Percentiles rank a stretch among this genome's conserved stretches.
Evolutionary conservation across 257 asterid genomes (phyloP).

Genomic region (Solanum peruvianum): DNA sequence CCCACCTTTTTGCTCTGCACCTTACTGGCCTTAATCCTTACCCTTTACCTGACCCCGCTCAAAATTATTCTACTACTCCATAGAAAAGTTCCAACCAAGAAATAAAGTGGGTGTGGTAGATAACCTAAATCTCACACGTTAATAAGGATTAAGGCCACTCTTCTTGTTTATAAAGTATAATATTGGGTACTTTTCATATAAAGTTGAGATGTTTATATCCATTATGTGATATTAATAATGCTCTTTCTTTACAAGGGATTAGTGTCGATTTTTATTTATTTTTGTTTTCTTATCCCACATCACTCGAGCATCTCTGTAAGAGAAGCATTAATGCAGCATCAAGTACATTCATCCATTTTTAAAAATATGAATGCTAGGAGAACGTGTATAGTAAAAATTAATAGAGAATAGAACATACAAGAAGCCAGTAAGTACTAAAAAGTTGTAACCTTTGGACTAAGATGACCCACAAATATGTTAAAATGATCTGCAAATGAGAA

Average conservation of each 20-base stretch:
- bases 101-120: neutral
- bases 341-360: too few species aligned
- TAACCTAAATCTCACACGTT: neutral
- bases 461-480: too few species aligned
- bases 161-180: neutral
- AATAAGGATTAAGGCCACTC: neutral
- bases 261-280: neutral
- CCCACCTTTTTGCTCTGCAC: neutral
- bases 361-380: too few species aligned
- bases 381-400: too few species aligned
- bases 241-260: neutral
- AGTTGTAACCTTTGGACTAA: too few species aligned
- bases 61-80: conserved; percentile 11
- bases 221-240: neutral
- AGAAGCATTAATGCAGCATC: too few species aligned
- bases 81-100: neutral
- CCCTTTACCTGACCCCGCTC: neutral
- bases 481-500: too few species aligned
- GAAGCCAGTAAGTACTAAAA: too few species aligned
- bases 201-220: neutral
- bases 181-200: neutral
- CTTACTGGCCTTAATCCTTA: neutral
- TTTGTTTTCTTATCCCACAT: too few species aligned
- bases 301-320: too few species aligned
- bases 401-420: too few species aligned